These are phyloP conservation scores for Paramecium bursaria DNA, from an alignment of 73 alveolate genomes.

Conservation along the genomic window DNA sequence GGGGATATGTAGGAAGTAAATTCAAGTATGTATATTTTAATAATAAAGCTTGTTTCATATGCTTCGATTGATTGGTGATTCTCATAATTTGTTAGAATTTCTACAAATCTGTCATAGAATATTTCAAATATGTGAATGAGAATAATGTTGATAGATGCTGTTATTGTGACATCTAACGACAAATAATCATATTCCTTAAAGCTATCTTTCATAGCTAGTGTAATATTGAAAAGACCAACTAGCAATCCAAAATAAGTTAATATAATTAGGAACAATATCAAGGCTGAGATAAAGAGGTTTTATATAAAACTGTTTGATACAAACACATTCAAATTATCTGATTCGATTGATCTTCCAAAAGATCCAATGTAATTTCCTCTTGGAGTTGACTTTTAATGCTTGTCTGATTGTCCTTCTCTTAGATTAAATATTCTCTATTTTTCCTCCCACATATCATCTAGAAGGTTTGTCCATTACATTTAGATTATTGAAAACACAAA, in stretches of 20 bases:
- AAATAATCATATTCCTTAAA: constrained; percentile 1
- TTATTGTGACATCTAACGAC: neutral
- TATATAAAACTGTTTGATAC: neutral
- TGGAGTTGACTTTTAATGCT: neutral
- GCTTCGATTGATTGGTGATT: neutral
- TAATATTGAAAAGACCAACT: constrained; percentile 11
- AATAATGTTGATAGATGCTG: constrained; percentile 8
- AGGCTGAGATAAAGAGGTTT: neutral
- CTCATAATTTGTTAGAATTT: constrained; percentile 29
- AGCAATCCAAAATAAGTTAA: neutral
- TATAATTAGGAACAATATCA: neutral
- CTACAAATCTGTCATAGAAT: constrained; percentile 6
- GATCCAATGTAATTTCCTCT: constrained; percentile 25
- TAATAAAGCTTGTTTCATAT: constrained; percentile 41
- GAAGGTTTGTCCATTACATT: constrained; percentile 12
- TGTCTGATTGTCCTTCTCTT: constrained; percentile 11
- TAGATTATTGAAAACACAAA: constrained; percentile 2
- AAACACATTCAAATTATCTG: neutral
- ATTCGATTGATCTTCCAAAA: neutral
- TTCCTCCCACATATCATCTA: constrained; percentile 16
- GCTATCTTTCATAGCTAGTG: neutral
- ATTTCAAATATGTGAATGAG: neutral
- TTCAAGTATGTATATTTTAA: constrained; percentile 48
- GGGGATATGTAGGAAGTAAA: constrained; percentile 2
- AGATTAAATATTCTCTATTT: constrained; percentile 11